phyloP scores from a whole-genome alignment of 345 rosid species.

The Mallotus nudiflorus region DNA sequence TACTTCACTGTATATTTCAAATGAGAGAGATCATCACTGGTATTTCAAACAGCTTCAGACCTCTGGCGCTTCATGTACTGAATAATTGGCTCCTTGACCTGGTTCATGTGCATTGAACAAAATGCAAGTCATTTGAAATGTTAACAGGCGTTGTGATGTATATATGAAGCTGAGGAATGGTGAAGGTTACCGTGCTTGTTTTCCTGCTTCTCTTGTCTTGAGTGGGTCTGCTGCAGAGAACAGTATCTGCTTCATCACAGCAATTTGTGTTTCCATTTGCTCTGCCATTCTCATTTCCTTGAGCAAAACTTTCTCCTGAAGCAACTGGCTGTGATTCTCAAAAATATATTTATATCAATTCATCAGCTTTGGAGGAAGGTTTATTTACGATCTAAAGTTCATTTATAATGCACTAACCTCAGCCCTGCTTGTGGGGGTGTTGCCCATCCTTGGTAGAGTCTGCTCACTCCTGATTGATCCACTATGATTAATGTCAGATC shows the following conservation, averaged over 20 bases:
- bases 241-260: slow-evolving; percentile 41
- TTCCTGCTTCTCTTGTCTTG: slow-evolving; percentile 70
- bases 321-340: slow-evolving; percentile 59
- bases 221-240: slow-evolving; percentile 50
- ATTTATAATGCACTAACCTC: slow-evolving; percentile 43
- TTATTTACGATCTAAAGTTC: background rate
- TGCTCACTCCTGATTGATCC: slow-evolving; percentile 61
- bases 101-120: background rate
- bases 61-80: slow-evolving; percentile 74
- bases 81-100: slow-evolving; percentile 96
- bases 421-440: slow-evolving; percentile 74
- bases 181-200: slow-evolving; percentile 70
- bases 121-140: too few species aligned
- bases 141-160: background rate
- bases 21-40: background rate
- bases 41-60: slow-evolving; percentile 51
- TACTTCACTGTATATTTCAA: too few species aligned
- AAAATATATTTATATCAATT: background rate
- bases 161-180: slow-evolving; percentile 1
- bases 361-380: background rate
- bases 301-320: slow-evolving; percentile 77
- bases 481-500: slow-evolving; percentile 56
- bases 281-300: slow-evolving; percentile 41
- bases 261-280: slow-evolving; percentile 35
- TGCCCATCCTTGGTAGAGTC: slow-evolving; percentile 54